A percentile compares a stretch with the other conserved stretches of the same genome.
These are phyloP conservation scores for Aspergillus sclerotiicarbonarius DNA, from an alignment of 495 filamentous ascomycete genomes.

Conservation along the genomic window DNA sequence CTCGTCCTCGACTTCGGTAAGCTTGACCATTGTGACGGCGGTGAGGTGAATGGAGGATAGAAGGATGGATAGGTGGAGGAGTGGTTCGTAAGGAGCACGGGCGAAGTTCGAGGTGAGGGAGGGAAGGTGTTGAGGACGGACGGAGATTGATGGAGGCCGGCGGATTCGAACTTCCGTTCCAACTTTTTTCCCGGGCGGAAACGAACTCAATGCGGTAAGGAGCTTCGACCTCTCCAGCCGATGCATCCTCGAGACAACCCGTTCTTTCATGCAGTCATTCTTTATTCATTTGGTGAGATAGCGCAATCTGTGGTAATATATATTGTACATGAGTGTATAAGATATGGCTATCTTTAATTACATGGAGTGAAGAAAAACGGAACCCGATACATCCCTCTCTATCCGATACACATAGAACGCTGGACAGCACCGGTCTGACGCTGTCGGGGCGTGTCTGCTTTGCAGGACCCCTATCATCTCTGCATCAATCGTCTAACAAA, in stretches of 20 bases:
- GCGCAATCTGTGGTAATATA: background rate
- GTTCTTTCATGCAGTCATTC: background rate
- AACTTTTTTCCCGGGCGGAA: constrained; percentile 46
- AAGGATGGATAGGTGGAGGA: constrained; percentile 1
- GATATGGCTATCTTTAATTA: constrained; percentile 21
- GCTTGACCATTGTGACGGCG: constrained; percentile 81
- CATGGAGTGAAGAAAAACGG: constrained; percentile 19
- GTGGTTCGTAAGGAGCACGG: background rate
- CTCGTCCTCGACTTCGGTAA: constrained; percentile 93
- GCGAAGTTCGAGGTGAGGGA: constrained; percentile 15
- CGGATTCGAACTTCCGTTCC: constrained; percentile 31
- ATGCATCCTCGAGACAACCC: background rate
- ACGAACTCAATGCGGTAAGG: constrained; percentile 40
- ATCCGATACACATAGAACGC: background rate
- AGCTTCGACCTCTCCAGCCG: constrained; percentile 27
- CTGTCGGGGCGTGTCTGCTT: background rate
- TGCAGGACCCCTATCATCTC: background rate
- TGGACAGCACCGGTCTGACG: background rate
- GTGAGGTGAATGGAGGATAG: background rate
- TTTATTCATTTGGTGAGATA: background rate
- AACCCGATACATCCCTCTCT: constrained; percentile 7
- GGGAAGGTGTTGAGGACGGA: constrained; percentile 14
- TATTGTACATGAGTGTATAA: constrained; percentile 14
- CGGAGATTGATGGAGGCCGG: constrained; percentile 28
- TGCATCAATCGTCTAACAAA: background rate